Evolutionary conservation across 164 flowering plant genomes (phyloP).

Genomic region (Annona squamosa): DNA sequence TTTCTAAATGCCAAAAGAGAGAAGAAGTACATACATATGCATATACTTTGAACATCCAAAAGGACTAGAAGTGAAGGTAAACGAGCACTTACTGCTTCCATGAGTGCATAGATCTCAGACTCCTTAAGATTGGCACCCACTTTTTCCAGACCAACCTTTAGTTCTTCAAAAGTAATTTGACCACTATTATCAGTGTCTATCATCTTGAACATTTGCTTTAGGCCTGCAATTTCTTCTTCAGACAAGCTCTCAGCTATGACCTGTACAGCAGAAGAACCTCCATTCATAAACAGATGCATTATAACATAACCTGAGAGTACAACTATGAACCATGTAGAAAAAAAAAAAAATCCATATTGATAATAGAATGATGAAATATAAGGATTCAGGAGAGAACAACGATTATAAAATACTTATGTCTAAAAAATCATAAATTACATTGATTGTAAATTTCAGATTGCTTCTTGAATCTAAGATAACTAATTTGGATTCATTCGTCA

Average conservation of each 20-base stretch:
- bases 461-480: no score
- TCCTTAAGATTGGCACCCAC: slow-evolving; percentile 80
- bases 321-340: no score
- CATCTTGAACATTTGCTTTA: slow-evolving; percentile 83
- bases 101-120: slow-evolving; percentile 60
- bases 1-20: neutral
- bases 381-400: no score
- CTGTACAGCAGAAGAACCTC: slow-evolving; percentile 20
- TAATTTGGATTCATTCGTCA: no score
- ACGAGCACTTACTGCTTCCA: slow-evolving; percentile 69
- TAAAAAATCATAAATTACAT: no score
- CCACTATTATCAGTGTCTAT: slow-evolving; percentile 89
- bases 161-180: slow-evolving; percentile 82
- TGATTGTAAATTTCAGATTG: no score
- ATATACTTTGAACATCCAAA: neutral
- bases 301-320: neutral
- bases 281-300: neutral
- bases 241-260: slow-evolving; percentile 80
- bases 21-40: neutral
- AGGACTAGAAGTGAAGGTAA: neutral
- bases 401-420: no score
- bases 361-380: no score
- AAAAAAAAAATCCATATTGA: no score
- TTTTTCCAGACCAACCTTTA: slow-evolving; percentile 63
- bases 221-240: slow-evolving; percentile 88